Evolutionary conservation across 108 stramenopile genomes (phyloP).

Genomic region (Asterionellopsis glacialis): DNA sequence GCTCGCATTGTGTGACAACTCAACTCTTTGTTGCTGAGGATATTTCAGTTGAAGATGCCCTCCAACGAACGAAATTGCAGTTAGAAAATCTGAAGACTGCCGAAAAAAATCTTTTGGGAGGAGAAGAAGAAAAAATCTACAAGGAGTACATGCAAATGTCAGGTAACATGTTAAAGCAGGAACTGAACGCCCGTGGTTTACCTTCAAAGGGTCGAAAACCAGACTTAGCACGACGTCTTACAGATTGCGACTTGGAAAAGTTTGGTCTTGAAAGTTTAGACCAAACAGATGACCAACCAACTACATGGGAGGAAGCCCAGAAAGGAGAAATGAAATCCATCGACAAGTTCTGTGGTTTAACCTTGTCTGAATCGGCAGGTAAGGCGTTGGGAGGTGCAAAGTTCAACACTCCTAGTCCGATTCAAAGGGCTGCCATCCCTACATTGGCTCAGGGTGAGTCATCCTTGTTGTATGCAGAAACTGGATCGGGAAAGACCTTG

Average conservation of each 20-base stretch:
- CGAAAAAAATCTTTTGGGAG: conserved; percentile 7
- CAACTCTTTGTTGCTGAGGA: too few relatives aligned
- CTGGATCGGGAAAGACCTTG: conserved; percentile 81
- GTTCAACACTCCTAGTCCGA: conserved; percentile 65
- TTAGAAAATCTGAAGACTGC: conserved; percentile 18
- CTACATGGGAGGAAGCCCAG: conserved; percentile 1
- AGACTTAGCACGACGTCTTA: conserved; percentile 69
- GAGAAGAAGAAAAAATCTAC: conserved; percentile 22
- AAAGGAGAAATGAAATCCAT: conserved; percentile 11
- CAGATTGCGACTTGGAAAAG: conserved; percentile 37
- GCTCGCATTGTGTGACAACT: too few relatives aligned
- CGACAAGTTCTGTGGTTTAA: conserved; percentile 55
- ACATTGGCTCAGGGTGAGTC: conserved; percentile 45
- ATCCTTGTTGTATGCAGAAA: conserved; percentile 71
- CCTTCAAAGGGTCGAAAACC: conserved; percentile 69
- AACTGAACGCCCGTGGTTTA: conserved; percentile 45
- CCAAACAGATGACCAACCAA: conserved; percentile 3
- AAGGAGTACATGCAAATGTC: conserved; percentile 44
- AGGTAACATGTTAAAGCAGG: conserved; percentile 65
- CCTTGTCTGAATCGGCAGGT: conserved; percentile 55
- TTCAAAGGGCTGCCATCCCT: conserved; percentile 64
- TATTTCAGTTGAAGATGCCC: conserved; percentile 11
- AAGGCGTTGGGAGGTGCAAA: conserved; percentile 51
- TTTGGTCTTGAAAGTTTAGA: conserved; percentile 7
- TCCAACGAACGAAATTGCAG: conserved; percentile 33